phyloP scores from a whole-genome alignment of 2,329 filamentous ascomycete genomes.

The Metarhizium rileyi region DNA sequence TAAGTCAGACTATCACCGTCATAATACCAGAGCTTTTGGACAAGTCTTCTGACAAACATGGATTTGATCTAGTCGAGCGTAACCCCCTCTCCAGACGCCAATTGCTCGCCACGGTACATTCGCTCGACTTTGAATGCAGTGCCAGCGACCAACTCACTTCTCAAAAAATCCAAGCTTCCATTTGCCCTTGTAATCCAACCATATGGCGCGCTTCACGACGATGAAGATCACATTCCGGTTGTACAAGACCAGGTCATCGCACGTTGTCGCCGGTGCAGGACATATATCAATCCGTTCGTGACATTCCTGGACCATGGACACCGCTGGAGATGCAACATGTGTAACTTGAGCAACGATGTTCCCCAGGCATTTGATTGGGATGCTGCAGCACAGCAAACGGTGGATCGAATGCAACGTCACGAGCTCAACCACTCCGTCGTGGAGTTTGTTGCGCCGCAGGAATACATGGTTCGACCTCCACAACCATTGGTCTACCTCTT shows the following conservation, averaged over 20 bases:
- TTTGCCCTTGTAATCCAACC: slow-evolving; percentile 95
- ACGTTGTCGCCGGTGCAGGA: slow-evolving; percentile 86
- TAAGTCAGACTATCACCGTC: slow-evolving; percentile 38
- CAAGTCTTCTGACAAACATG: slow-evolving; percentile 25
- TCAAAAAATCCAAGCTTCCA: slow-evolving; percentile 94
- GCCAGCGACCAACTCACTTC: slow-evolving; percentile 79
- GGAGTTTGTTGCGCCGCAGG: slow-evolving; percentile 94
- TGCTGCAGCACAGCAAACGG: slow-evolving; percentile 76
- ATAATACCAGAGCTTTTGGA: neutral
- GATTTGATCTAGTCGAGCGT: slow-evolving; percentile 58
- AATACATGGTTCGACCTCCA: slow-evolving; percentile 98
- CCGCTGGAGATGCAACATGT: slow-evolving; percentile 99
- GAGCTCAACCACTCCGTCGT: slow-evolving; percentile 96
- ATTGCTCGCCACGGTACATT: slow-evolving; percentile 88
- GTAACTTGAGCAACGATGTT: slow-evolving; percentile 95
- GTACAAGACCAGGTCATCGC: slow-evolving; percentile 97
- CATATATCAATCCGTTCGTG: slow-evolving; percentile 96
- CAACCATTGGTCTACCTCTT: slow-evolving; percentile 94
- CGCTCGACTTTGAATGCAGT: slow-evolving; percentile 92
- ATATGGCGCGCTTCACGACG: slow-evolving; percentile 84
- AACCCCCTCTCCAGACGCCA: slow-evolving; percentile 81
- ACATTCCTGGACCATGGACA: slow-evolving; percentile 95
- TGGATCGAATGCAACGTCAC: slow-evolving; percentile 83
- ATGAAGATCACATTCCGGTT: slow-evolving; percentile 82
- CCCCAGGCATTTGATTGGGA: slow-evolving; percentile 99